Evolutionary conservation across 148 eudicot genomes (phyloP), one percentile per base, ranked within the genome.

Genomic region (Talinum fruticosum): DNA sequence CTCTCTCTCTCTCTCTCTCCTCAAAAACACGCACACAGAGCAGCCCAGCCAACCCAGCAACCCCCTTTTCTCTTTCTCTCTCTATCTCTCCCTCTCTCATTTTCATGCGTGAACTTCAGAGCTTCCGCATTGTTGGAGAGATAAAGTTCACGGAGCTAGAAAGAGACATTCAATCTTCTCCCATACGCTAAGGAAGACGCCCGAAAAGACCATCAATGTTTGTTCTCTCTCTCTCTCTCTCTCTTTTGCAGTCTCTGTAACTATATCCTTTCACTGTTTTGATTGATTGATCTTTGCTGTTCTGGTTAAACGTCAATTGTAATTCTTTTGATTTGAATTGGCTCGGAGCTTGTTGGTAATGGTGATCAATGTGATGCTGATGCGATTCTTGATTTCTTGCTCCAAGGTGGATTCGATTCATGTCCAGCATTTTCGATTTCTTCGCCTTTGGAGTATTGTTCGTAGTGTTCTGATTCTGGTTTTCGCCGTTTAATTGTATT

Each of bases 101-200:
- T 59, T 53, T 77, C 26, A 71, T 70, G 80, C 80, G 80, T 78
- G 81, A 78, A 74, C 35, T 82, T 73, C 66, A 78, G 74, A 75
- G 81, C 75, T 57, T 78, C 72, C 64, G 51, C 79, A 76, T 81
- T 81, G 30, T 59, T 61, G 45, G 33, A 71, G 72, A 78, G 69
- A 69, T 53, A 54, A 37, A 72, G 38, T 33, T n/a, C 53, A 45
- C 61, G 69, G 68, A 74, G 75, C 64, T n/a, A 23, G 12, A 59
- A n/a, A 59, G 75, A 57, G 73, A 45, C 23, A 65, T 66, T 45
- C 72, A 32, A 67, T 26, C 44, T 78, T 78, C 75, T 78, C 24
- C 71, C 74, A 34, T 74, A n/a, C n/a, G n/a, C n/a, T n/a, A 71
- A 77, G 73, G 37, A 75, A 64, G 38, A 70, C 59, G 12, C 47